Evolutionary conservation across 108 stramenopile genomes (phyloP).

Genomic region (Cylindrotheca fusiformis): DNA sequence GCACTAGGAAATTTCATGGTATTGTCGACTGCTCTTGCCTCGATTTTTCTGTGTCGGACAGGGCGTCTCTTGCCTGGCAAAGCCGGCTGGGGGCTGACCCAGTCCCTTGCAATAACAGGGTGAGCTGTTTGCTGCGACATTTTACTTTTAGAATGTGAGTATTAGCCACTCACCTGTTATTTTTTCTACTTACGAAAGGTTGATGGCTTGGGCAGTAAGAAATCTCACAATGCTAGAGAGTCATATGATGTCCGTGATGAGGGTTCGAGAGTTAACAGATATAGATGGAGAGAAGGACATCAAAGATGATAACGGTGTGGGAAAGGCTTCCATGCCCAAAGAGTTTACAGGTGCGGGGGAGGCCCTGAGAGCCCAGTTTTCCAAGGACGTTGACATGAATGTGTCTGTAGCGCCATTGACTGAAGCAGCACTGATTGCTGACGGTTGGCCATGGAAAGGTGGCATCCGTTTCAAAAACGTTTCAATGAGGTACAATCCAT

Average conservation of each 20-base stretch:
- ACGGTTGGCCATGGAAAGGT: constrained; percentile 84
- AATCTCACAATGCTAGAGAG: constrained; percentile 60
- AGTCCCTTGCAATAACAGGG: constrained; percentile 78
- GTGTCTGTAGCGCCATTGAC: constrained; percentile 14
- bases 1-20: constrained; percentile 71
- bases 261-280: constrained; percentile 61
- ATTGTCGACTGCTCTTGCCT: constrained; percentile 55
- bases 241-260: constrained; percentile 66
- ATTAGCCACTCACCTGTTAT: no score
- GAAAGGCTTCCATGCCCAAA: constrained; percentile 20
- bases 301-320: background rate
- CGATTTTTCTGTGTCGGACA: constrained; percentile 48
- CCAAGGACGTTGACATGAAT: background rate
- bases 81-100: constrained; percentile 84
- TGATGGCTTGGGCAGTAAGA: constrained; percentile 78
- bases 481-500: constrained; percentile 69
- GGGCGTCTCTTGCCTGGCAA: constrained; percentile 54
- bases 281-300: constrained; percentile 31
- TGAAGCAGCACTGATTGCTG: constrained; percentile 27
- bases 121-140: no score
- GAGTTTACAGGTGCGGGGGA: constrained; percentile 40
- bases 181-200: no score
- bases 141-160: no score
- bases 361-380: constrained; percentile 25
- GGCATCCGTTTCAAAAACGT: constrained; percentile 64